A percentile compares a stretch with the other conserved stretches of the same genome.
Evolutionary conservation across 2,329 filamentous ascomycete genomes (phyloP).

Genomic region (Lasiodiplodia hormozganensis): DNA sequence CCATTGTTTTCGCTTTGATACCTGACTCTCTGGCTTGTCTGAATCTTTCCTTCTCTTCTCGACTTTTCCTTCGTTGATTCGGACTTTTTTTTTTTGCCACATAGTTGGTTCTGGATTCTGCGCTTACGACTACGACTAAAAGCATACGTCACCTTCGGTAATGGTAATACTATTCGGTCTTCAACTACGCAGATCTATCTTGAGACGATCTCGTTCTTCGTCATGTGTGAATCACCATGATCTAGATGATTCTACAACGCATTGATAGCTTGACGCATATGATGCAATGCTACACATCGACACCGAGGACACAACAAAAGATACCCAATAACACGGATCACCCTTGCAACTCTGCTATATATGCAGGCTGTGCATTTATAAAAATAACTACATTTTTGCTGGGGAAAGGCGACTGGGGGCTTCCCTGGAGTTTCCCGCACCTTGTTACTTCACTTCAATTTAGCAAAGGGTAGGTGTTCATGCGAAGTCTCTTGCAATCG

Average conservation of each 20-base stretch:
- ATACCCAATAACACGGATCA: background rate
- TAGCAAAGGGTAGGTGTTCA: too few relatives aligned
- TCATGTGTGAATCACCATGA: too few relatives aligned
- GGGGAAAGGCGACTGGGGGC: too few relatives aligned
- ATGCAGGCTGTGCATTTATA: background rate
- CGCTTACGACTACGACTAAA: background rate
- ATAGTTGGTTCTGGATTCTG: background rate
- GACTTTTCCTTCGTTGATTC: background rate
- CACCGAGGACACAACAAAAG: background rate
- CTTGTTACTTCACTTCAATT: background rate
- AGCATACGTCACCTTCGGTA: background rate
- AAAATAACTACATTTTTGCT: background rate
- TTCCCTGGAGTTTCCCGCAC: too few relatives aligned
- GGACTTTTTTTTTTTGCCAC: background rate
- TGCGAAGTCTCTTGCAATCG: too few relatives aligned
- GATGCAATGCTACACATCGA: background rate
- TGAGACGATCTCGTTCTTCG: too few relatives aligned
- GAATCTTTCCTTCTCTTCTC: background rate
- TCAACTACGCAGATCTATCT: background rate
- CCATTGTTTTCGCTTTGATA: background rate
- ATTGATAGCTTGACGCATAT: background rate
- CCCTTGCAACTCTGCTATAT: background rate
- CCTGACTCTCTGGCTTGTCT: background rate
- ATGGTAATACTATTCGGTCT: background rate
- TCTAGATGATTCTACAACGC: background rate